Conservation (phyloP, 768 basidiomycete species). For the Termitomyces sp. region DNA sequence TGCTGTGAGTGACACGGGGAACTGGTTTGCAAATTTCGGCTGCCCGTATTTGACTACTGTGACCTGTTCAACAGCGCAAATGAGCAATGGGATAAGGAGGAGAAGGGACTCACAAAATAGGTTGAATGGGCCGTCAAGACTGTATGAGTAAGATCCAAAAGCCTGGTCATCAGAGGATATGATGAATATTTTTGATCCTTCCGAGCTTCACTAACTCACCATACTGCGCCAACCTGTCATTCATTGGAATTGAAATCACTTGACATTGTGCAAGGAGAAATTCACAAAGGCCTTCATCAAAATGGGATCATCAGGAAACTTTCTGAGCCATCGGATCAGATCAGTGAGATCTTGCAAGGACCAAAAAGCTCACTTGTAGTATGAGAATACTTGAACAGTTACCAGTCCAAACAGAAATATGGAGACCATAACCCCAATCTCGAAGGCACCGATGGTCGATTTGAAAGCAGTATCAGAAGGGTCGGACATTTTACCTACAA, state of each 20-base stretch:
- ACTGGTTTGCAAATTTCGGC: background rate
- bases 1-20: background rate
- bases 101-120: conserved; percentile 2
- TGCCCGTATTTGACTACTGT: conserved; percentile 10
- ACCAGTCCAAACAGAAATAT: conserved; percentile 13
- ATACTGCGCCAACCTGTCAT: conserved; percentile 11
- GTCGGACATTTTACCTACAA: background rate
- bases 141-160: conserved; percentile 10
- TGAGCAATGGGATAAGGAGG: background rate
- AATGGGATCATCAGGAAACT: conserved; percentile 7
- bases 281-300: conserved; percentile 8
- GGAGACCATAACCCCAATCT: conserved; percentile 10
- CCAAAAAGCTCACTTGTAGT: conserved; percentile 5
- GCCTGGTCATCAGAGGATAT: background rate
- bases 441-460: conserved; percentile 11
- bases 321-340: conserved; percentile 1
- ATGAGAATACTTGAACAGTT: conserved; percentile 11
- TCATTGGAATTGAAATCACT: background rate
- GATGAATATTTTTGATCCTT: background rate
- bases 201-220: background rate
- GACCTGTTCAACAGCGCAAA: background rate
- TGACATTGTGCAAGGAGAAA: background rate
- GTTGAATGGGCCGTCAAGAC: conserved; percentile 9
- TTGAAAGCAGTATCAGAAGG: background rate
- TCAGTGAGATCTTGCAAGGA: too few species aligned